Evolutionary conservation across 2,329 filamentous ascomycete genomes (phyloP), one percentile per base, ranked within the genome.

Genomic region (Calonectria hongkongensis): DNA sequence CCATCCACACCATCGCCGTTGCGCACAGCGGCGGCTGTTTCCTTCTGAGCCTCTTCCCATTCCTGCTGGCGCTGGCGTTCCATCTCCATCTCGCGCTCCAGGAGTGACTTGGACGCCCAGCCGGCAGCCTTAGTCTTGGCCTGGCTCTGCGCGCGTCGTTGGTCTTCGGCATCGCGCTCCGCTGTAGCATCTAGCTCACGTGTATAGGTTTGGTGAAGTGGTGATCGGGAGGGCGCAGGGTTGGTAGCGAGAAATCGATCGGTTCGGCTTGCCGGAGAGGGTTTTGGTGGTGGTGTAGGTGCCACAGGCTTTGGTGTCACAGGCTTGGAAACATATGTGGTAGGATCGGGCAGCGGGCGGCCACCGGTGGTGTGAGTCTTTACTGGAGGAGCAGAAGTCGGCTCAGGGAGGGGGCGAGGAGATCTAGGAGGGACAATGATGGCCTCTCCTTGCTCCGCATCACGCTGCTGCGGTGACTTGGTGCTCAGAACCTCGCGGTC

Each of bases 81-180:
- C 81, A 93, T 87, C 82, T 96, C 94, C 93, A 95, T 95, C 83
- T 96, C 94, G 33, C 93, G 90, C 84, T 95, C 94, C 1, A 95
- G 88, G 12, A 95, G 87, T 0, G 92, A 94, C 85, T 93, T 94
- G 75, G 89, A 89, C 1, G 91, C 91, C 89, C 89, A 91, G 0
- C 90, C 91, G 33, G 86, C 89, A 1, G 91, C 89, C 81, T 91
- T 92, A 25, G 91, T 93, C 81, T 90, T 88, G 62, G 85, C 83
- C 79, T 93, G 92, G 13, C 89, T 87, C 66, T 90, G 88, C 1
- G 85, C 83, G 15, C 92, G 91, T 4, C 90, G 88, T 28, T 89
- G 88, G 80, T 93, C 91, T 78, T 94, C 91, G 16, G 85, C 87
- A 69, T 92, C 89, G 54, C 89, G 91, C 83, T 94, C 92, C 13